Evolutionary conservation across 1,284 basidiomycete species (phyloP), one percentile per base, ranked within the genome.

Genomic region (Phylloporus sp.): DNA sequence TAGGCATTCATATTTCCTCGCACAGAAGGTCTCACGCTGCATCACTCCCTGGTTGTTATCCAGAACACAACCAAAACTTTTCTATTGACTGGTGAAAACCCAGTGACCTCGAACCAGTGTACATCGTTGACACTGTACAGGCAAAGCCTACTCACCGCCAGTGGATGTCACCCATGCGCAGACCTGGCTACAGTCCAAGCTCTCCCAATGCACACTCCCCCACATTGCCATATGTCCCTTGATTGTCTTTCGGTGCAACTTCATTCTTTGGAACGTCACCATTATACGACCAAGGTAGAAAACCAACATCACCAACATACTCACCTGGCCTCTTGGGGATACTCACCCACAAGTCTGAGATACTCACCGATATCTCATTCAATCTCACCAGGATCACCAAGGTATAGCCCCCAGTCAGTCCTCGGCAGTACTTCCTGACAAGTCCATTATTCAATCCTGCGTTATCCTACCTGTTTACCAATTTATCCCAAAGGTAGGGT

Each of bases 261-360:
- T 96, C 94, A 53, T 94, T 94, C 2, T 96, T 94, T 72, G 88
- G 87, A 32, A 90, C 91, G 0, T 94, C 93, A 27, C 93, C 93
- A 0, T 94, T 91, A 82, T 94, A 91, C 76, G 91, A 93, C 75
- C 87, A 89, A 56, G 83, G 80, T 67, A 84, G 86, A 62, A 82
- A 88, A 17, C 86, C 91, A 3, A 94, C 93, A 2, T 94, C 93
- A 0, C 94, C 94, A 2, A 94, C 93, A 0, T 96, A 95, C 79
- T 94, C 93, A 10, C 95, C 95, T 92, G 45, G 94, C 94, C 4
- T 93, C 92, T 15, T 94, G 93, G 5, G 89, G 89, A 20, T 96
- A 95, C 77, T 96, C 94, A 4, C 95, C 95, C 1, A 94, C 95
- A 3, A 95, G 94, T 72, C 95, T 95, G 37, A 86, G 90, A n/a